Evolutionary conservation across 78 protist genomes (phyloP), one percentile per base, ranked within the genome.

Genomic region (Corallochytrium limacisporum): DNA sequence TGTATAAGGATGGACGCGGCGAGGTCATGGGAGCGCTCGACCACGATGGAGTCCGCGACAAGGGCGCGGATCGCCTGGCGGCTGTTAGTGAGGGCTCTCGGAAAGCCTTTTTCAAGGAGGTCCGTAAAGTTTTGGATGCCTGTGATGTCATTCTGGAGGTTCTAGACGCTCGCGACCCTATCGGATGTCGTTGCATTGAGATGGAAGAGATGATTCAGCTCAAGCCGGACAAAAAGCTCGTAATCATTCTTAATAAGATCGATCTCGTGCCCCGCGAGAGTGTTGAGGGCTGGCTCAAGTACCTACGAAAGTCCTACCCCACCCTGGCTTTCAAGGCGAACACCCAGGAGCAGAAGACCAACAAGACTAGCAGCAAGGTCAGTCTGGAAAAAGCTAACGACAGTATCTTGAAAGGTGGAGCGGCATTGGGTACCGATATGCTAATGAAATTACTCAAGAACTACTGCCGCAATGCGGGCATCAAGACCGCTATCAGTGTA

Each of bases 141-240:
- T 50, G 89, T 5, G 99, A 95, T 55, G 97, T 95, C 33, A 77
- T 95, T 1, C 74, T 95, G 6, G 89, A 84, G 65, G 69, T 77
- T 65, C 49, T 95, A 22, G 99, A 95, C 66, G 99, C 98, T 2
- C 86, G 99, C n/a, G 99, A 95, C 65, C 99, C 99, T 33, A n/a
- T 91, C 49, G 99, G 98, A 2, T 89, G 97, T 79, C 87, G 97
- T 20, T 82, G 85, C 32, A n/a, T 24, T 13, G 78, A 74, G 18
- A 50, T 95, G n/a, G 99, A 95, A 66, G 42, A 59, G 48, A 47
- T 50, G 6, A 38, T 72, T 35, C 22, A 42, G 59, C 46, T 29
- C 55, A 8, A 22, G 20, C 50, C 38, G 29, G 53, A 72, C 39
- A 74, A 76, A 71, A 86, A 79, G 77, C 53, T 94, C 20, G 78